Evolutionary conservation across 2,329 filamentous ascomycete genomes (phyloP).

Genomic region (Aureobasidium sp.): DNA sequence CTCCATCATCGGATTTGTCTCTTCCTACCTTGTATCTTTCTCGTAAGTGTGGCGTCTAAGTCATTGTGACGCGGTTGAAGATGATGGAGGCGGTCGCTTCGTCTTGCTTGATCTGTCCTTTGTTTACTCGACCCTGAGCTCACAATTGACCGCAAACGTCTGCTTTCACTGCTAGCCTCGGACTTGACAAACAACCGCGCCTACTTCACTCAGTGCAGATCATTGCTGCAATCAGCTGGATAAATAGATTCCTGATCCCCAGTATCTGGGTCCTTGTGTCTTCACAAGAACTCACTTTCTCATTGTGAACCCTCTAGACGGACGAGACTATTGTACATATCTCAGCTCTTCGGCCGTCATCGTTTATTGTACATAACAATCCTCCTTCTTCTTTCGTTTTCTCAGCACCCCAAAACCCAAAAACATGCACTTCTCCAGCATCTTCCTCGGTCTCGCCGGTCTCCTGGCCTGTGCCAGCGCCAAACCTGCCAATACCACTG

Average conservation of each 20-base stretch:
- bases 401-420: conserved; percentile 9
- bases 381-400: conserved; percentile 13
- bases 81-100: background rate
- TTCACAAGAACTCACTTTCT: conserved; percentile 11
- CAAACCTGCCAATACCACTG: conserved; percentile 3
- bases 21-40: background rate
- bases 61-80: background rate
- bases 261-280: conserved; percentile 11
- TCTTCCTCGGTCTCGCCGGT: conserved; percentile 17
- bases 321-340: conserved; percentile 15
- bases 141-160: conserved; percentile 2
- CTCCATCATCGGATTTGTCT: background rate
- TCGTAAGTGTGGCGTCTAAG: background rate
- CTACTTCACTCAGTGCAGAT: background rate
- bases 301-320: conserved; percentile 14
- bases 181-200: background rate
- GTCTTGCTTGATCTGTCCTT: background rate
- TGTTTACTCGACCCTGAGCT: conserved; percentile 3
- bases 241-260: conserved; percentile 15
- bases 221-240: conserved; percentile 11
- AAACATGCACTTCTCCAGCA: conserved; percentile 16
- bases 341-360: conserved; percentile 16
- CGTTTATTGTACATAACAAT: conserved; percentile 4
- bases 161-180: background rate
- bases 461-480: conserved; percentile 17